These are phyloP conservation scores for Kodamaea sp. DNA, from an alignment of 1,139 yeast genomes.

Conservation along the genomic window DNA sequence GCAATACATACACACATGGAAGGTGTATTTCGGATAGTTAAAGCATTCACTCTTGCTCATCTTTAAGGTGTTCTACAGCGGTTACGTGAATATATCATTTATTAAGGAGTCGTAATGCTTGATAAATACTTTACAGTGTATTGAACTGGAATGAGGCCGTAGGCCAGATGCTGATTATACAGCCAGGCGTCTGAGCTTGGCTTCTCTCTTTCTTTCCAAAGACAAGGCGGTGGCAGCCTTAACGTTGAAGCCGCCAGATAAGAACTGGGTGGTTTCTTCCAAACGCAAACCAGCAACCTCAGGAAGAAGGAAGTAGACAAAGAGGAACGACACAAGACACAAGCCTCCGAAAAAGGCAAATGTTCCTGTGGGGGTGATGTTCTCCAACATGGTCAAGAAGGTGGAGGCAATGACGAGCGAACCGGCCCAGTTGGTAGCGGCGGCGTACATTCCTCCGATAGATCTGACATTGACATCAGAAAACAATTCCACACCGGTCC, in stretches of 20 bases:
- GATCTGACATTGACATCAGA: slow-evolving; percentile 89
- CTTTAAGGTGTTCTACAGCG: too few species aligned
- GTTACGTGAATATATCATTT: too few species aligned
- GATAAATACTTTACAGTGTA: too few species aligned
- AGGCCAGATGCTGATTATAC: slow-evolving; percentile 5
- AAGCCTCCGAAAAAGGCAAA: slow-evolving; percentile 87
- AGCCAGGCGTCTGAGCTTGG: slow-evolving; percentile 5
- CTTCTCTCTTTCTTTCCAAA: slow-evolving; percentile 41
- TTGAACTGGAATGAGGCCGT: too few species aligned
- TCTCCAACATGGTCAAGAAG: slow-evolving; percentile 89
- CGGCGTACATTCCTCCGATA: slow-evolving; percentile 85
- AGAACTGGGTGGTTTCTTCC: slow-evolving; percentile 83
- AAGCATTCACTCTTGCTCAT: too few species aligned
- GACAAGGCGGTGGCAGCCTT: slow-evolving; percentile 67
- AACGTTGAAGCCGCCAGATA: slow-evolving; percentile 83
- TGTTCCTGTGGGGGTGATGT: slow-evolving; percentile 93
- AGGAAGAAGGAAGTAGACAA: slow-evolving; percentile 83
- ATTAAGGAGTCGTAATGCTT: too few species aligned
- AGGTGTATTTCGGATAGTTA: too few species aligned
- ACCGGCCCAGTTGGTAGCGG: slow-evolving; percentile 97
- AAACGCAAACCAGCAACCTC: slow-evolving; percentile 88
- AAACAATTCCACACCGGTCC: slow-evolving; percentile 96
- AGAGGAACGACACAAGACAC: slow-evolving; percentile 66
- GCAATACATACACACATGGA: too few species aligned
- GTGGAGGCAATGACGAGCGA: slow-evolving; percentile 88